Evolutionary conservation across 169 alveolate species (phyloP), one percentile per base, ranked within the genome.

Genomic region (Plasmodium relictum): DNA sequence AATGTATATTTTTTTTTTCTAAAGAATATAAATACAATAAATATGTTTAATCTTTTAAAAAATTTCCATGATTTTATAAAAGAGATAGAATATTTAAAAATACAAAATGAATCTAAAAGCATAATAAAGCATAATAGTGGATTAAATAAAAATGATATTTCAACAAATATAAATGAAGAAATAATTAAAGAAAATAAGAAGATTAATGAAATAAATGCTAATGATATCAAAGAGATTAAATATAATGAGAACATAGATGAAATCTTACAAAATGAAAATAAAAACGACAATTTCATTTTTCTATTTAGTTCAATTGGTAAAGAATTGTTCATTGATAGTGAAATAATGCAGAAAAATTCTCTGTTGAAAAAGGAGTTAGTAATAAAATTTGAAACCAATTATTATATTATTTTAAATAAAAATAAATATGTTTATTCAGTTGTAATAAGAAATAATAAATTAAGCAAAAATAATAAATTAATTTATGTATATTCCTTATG

Each of bases 251-350:
- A 7, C 20, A 70, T 5, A n/a, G 68, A 22, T 31, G 18, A 70
- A 48, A 31, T 31, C 1, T 2, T 31, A 31, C 1, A 2, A 31
- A n/a, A n/a, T n/a, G 6, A 31, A 31, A 31, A 26, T 24, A 41
- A 71, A 12, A 58, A 71, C 16, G 45, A 48, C 6, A 22, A 14
- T 1, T 24, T 61, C 42, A 24, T 73, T 12, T 31, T 78, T 45
- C 69, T 78, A 12, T 70, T 78, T 18, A 78, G 78, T 24, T 39
- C 24, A 5, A 6, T 65, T 14, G 89, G 89, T 12, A 78, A 65
- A 10, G 76, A 63, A 37, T 9, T 78, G 31, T 26, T 78, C 44
- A 26, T 78, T 10, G 44, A 50, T 20, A 24, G 39, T 63, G 7
- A 39, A 26, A n/a, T 45, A 50, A 65, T 45, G 24, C 44, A 45